These are phyloP conservation scores for Pseudogymnoascus sp. DNA, from an alignment of 2,329 filamentous ascomycete species.

Conservation along the genomic window DNA sequence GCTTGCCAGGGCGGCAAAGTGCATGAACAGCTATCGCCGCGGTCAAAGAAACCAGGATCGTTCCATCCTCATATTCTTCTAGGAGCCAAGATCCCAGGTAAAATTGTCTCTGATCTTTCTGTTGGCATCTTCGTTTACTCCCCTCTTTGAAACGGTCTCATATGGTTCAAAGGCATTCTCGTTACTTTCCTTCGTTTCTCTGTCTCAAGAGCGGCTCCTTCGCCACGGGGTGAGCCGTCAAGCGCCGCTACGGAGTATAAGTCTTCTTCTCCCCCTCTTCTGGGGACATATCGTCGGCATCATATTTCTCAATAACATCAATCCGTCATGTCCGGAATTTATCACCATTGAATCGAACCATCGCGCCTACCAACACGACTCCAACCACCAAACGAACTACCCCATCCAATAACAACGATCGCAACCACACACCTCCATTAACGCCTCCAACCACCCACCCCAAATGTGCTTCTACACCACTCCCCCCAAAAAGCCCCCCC, in stretches of 20 bases:
- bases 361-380: not conserved
- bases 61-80: not conserved
- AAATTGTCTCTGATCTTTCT: not conserved
- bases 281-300: not conserved
- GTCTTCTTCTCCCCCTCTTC: not conserved
- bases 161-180: constrained; percentile 3
- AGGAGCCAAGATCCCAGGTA: not conserved
- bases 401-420: not conserved
- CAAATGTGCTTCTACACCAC: not conserved
- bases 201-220: not conserved
- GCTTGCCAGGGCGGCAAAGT: not conserved
- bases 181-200: not conserved
- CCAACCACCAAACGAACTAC: not conserved
- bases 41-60: not conserved
- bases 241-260: not conserved
- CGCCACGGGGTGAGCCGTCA: not conserved
- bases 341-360: not conserved
- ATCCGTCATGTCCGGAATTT: not conserved
- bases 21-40: not conserved
- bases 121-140: not conserved
- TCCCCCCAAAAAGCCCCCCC: not conserved
- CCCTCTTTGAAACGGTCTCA: not conserved
- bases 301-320: not conserved
- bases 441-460: not conserved
- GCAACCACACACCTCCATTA: not conserved